These are phyloP conservation scores for Gliomastix tumulicola DNA, from an alignment of 2,329 filamentous ascomycete genomes.

Conservation along the genomic window DNA sequence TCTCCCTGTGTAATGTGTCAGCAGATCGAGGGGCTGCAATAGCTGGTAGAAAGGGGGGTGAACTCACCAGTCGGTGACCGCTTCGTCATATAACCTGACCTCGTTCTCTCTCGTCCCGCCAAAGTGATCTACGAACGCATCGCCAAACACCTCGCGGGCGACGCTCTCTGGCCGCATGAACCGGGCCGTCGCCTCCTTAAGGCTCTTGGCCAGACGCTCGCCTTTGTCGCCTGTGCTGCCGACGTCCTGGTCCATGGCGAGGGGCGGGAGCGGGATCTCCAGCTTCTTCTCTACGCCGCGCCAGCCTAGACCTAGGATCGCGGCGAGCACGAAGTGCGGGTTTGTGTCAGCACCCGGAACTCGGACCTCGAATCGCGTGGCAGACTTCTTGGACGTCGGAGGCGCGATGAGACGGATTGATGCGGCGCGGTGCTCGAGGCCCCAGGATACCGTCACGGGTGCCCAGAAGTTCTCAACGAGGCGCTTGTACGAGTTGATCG, in stretches of 20 bases:
- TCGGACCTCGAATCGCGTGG: constrained; percentile 87
- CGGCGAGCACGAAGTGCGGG: constrained; percentile 77
- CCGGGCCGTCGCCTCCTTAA: constrained; percentile 75
- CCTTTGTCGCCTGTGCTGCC: constrained; percentile 67
- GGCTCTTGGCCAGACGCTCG: constrained; percentile 69
- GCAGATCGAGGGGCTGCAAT: background rate
- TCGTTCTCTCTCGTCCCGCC: constrained; percentile 91
- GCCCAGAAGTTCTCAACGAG: constrained; percentile 99
- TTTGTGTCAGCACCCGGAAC: constrained; percentile 94
- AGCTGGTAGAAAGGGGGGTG: background rate
- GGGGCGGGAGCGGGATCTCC: constrained; percentile 70
- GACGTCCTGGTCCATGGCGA: constrained; percentile 79
- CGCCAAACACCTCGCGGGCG: constrained; percentile 88
- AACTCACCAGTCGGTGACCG: constrained; percentile 90
- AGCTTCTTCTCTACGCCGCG: constrained; percentile 90
- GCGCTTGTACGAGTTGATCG: constrained; percentile 95
- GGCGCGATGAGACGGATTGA: constrained; percentile 86
- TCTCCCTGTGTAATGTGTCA: constrained; percentile 48
- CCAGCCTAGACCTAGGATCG: constrained; percentile 83
- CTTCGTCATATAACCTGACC: constrained; percentile 84
- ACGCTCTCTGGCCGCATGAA: constrained; percentile 77
- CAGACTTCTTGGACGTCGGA: constrained; percentile 74
- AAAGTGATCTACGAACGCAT: constrained; percentile 94
- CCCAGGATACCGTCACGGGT: constrained; percentile 95
- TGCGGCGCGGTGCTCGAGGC: constrained; percentile 87